Conservation (phyloP, 768 basidiomycete genomes). For the Punctularia strigosozonata region DNA sequence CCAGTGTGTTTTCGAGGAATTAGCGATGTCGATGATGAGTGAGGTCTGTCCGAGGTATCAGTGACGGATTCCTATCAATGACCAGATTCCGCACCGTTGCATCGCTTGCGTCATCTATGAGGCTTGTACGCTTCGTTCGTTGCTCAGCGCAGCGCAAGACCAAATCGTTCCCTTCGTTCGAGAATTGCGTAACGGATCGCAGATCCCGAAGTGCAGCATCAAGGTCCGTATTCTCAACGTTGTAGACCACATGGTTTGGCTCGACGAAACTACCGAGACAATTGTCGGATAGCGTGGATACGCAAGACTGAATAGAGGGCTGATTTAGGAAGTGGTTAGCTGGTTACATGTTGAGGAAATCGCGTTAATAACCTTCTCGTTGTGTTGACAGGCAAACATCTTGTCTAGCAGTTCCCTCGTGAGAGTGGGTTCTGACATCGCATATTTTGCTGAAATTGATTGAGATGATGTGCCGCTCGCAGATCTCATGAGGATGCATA, state of each 20-base stretch:
- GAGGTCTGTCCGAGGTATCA: slow-evolving; percentile 21
- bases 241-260: slow-evolving; percentile 44
- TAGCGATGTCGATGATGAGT: slow-evolving; percentile 43
- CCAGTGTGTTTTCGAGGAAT: slow-evolving; percentile 63
- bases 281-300: slow-evolving; percentile 52
- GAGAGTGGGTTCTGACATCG: slow-evolving; percentile 50
- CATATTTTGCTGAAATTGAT: slow-evolving; percentile 28
- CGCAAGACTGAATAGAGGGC: slow-evolving; percentile 69
- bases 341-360: neutral
- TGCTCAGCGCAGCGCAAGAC: slow-evolving; percentile 29
- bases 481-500: no score
- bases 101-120: slow-evolving; percentile 29
- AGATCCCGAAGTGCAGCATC: slow-evolving; percentile 25
- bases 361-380: slow-evolving; percentile 58
- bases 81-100: slow-evolving; percentile 27
- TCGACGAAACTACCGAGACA: slow-evolving; percentile 51
- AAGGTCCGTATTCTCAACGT: slow-evolving; percentile 32
- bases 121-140: slow-evolving; percentile 30
- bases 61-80: neutral
- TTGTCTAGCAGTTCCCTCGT: slow-evolving; percentile 44
- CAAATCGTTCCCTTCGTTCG: slow-evolving; percentile 23
- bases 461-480: no score
- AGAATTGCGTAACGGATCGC: slow-evolving; percentile 21
- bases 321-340: slow-evolving; percentile 13
- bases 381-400: slow-evolving; percentile 65